Conservation (phyloP, 352 stramenopile species). For the Phytophthora pisi region DNA sequence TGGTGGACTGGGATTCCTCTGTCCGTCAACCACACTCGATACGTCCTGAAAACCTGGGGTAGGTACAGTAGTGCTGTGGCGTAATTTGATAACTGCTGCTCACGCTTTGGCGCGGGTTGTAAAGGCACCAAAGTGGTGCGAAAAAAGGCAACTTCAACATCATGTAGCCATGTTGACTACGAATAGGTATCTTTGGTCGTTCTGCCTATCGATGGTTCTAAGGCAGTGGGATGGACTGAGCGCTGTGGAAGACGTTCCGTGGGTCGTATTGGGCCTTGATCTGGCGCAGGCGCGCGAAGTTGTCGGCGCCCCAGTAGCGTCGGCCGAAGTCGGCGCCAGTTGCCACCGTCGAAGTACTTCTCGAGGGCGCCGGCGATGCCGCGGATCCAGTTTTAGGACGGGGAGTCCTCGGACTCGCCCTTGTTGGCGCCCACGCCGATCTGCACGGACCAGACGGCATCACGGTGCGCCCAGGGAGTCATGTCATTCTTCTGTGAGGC, state of each 20-base stretch:
- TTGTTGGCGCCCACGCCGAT: constrained; percentile 47
- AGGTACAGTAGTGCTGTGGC: too few relatives aligned
- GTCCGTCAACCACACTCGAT: too few relatives aligned
- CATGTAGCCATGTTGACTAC: too few relatives aligned
- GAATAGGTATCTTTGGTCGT: too few relatives aligned
- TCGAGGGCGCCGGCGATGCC: constrained; percentile 40
- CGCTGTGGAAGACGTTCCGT: constrained; percentile 56
- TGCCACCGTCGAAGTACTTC: constrained; percentile 50
- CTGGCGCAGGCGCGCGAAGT: constrained; percentile 50
- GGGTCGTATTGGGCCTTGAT: constrained; percentile 62
- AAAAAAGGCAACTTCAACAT: too few relatives aligned
- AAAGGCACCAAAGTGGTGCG: too few relatives aligned
- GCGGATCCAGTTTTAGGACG: constrained; percentile 50
- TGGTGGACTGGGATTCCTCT: too few relatives aligned
- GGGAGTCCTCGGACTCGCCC: constrained; percentile 41
- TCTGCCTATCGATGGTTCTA: background rate
- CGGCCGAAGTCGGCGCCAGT: constrained; percentile 50
- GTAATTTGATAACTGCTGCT: too few relatives aligned
- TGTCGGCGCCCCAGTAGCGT: constrained; percentile 56
- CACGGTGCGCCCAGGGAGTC: constrained; percentile 50
- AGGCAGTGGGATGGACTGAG: constrained; percentile 58
- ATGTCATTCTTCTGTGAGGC: constrained; percentile 46
- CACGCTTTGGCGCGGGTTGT: too few relatives aligned
- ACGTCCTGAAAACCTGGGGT: too few relatives aligned
- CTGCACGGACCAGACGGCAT: constrained; percentile 58